A percentile compares a stretch with the other conserved stretches of the same genome.
Evolutionary conservation across 345 rosid genomes (phyloP).

Genomic region (Aquilaria sinensis): DNA sequence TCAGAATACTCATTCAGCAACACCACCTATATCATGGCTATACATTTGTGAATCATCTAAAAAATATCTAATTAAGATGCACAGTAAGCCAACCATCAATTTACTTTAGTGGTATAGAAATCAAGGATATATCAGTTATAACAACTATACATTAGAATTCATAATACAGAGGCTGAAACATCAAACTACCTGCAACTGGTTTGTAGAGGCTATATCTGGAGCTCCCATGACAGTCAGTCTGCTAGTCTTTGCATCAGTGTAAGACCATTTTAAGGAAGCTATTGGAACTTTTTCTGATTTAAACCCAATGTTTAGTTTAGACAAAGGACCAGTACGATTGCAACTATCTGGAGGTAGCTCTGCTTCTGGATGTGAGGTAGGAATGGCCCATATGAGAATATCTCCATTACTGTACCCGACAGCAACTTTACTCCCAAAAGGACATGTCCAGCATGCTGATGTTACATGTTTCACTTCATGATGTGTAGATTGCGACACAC

Average conservation of each 20-base stretch:
- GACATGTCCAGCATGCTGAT: conserved; percentile 88
- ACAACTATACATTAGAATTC: not conserved
- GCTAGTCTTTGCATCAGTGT: conserved; percentile 67
- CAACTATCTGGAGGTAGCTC: conserved; percentile 33
- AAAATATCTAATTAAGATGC: too few relatives aligned
- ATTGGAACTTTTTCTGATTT: conserved; percentile 71
- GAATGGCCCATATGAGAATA: conserved; percentile 63
- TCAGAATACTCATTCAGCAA: conserved; percentile 71
- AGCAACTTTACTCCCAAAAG: conserved; percentile 70
- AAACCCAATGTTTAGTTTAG: conserved; percentile 83
- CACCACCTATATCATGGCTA: conserved; percentile 42
- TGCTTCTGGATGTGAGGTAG: conserved; percentile 26
- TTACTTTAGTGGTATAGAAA: not conserved
- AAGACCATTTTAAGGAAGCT: conserved; percentile 59
- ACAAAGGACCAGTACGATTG: conserved; percentile 35
- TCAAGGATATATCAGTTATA: not conserved
- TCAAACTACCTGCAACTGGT: conserved; percentile 46
- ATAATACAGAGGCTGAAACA: not conserved
- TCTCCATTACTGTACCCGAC: conserved; percentile 87
- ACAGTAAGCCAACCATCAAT: too few relatives aligned
- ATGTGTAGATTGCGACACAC: conserved; percentile 34
- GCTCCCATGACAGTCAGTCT: conserved; percentile 65
- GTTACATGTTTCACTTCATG: conserved; percentile 71
- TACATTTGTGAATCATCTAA: not conserved
- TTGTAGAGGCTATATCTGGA: conserved; percentile 42